Base-by-base conservation (phyloP, 176 grass and related monocot species). In the Avena atlantica region DNA sequence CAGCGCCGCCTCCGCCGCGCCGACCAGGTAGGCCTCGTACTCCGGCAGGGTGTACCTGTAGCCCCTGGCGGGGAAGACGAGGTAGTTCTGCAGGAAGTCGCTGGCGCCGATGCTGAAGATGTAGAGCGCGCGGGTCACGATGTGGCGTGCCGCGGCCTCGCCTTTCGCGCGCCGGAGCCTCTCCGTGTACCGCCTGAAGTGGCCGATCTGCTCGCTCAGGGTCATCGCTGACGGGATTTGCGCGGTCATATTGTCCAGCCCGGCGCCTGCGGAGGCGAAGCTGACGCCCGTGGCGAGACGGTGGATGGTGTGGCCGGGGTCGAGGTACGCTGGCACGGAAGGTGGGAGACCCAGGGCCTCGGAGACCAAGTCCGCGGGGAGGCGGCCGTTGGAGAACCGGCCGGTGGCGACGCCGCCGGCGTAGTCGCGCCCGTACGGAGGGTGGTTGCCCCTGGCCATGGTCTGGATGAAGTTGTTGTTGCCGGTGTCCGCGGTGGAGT, bases 391-490 rank as follows among this genome's bases (percentile, higher is more conserved):
- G 79, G 83, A 97, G 87, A 94, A 94, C 5, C 92, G 84, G 16
- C 95, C 95, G 9, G 95, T 97, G 66, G 92, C 60, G 12, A 67
- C 62, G 14, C 92, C 81, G 74, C 90, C 92, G 17, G 62, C 15
- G 81, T 81, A 88, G 86, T 94, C 95, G 5, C 88, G 86, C 11
- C 90, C 95, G 67, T 97, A 97, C 1, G 90, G 92, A 12, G 4
- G 25, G 85, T 91, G 89, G 85, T 97, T 88, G 87, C 92, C 91
- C 74, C 76, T 89, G 2, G 82, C 72, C 3, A 88, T 3, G 3
- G 92, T 94, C n/a, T 20, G 56, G 74, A 97, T 84, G 68, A 60
- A 81, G 86, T 94, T 91, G 83, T 97, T 97, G 86, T 97, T 94
- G 61, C 95, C 92, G 0, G 95, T 49, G 71, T 97, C 90, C 16